Base-by-base conservation (phyloP, 2,329 filamentous ascomycete species). In the Phialocephala sp. region DNA sequence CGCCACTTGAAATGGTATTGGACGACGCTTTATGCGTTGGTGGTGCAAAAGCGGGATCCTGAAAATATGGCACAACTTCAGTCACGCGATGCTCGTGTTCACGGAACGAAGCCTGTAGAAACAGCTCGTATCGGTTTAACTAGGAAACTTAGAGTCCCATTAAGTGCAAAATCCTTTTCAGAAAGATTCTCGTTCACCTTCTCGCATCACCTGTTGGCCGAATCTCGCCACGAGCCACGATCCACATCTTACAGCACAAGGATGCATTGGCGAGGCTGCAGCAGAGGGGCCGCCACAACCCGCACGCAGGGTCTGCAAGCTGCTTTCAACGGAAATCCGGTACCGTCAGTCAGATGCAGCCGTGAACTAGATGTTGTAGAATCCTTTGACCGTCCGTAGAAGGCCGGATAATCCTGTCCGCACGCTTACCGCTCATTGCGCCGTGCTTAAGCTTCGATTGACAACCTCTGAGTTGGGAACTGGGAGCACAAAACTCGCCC, bases 11-110 rank as follows among this genome's bases (percentile, higher is more conserved):
- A 27, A 54, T 54, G 18, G 22, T 54, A 54, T 35, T 54, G 50
- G 50, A 54, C 18, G 50, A 54, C 27, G 50, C 14, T 54, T 22
- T 54, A 22, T 35, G 24, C n/a, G 39, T n/a, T 27, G 24, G 37
- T 41, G 43, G 52, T 57, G 58, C 54, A 63, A 59, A 55, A 41
- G 35, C 58, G 54, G 54, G 39, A 15, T 24, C 36, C 8, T 47
- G 50, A 54, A 32, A 58, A 35, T 22, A 63, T 54, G 55, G 61
- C 41, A 54, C 35, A 43, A 24, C 15, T 39, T 59, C 43, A 54
- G 27, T 54, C 43, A 63, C 43, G 55, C 55, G 56, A 63, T 22
- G 20, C 27, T 56, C 6, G 20, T 39, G 5, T 50, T 22, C 32
- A 36, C 18, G 36, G 32, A 58, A 27, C 24, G 14, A 54, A 24